Evolutionary conservation across 208 protist genomes (phyloP).

Genomic region (Vickermania ingenoplastis): DNA sequence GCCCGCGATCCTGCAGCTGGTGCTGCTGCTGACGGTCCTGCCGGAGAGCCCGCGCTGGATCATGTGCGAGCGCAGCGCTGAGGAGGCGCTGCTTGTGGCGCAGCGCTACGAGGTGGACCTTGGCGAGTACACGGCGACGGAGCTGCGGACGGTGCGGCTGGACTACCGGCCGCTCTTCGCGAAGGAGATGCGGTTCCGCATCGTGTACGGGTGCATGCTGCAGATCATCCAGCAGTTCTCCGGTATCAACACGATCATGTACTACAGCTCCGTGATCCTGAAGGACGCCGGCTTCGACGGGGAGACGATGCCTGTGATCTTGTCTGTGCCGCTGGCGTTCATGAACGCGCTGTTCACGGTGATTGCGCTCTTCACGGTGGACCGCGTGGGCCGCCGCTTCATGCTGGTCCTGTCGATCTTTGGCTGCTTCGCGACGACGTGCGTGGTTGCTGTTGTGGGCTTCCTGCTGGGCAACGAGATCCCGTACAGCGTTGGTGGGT

Average conservation of each 20-base stretch:
- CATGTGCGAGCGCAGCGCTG: slow-evolving; percentile 30
- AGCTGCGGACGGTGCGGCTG: slow-evolving; percentile 28
- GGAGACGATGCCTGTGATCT: slow-evolving; percentile 62
- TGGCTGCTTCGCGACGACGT: slow-evolving; percentile 50
- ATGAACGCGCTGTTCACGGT: slow-evolving; percentile 84
- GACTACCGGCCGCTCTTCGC: slow-evolving; percentile 46
- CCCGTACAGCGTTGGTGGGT: slow-evolving; percentile 42
- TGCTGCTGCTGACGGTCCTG: slow-evolving; percentile 68
- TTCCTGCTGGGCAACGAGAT: slow-evolving; percentile 52
- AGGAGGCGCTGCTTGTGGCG: slow-evolving; percentile 38
- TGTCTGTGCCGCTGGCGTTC: slow-evolving; percentile 77
- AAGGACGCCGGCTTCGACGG: slow-evolving; percentile 71
- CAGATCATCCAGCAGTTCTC: slow-evolving; percentile 90
- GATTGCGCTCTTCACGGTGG: slow-evolving; percentile 70
- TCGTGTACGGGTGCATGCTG: slow-evolving; percentile 73
- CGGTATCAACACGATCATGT: slow-evolving; percentile 92
- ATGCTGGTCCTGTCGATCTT: slow-evolving; percentile 62
- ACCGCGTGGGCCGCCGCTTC: slow-evolving; percentile 60
- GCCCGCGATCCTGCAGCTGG: slow-evolving; percentile 74
- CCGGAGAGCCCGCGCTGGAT: slow-evolving; percentile 87
- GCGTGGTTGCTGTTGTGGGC: slow-evolving; percentile 47
- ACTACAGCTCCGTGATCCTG: slow-evolving; percentile 88
- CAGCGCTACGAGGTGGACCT: slow-evolving; percentile 57
- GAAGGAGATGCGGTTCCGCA: slow-evolving; percentile 47
- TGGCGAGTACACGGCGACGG: slow-evolving; percentile 26